These are phyloP conservation scores for Penicillium corylophilum DNA, from an alignment of 2,329 filamentous ascomycete species.

Conservation along the genomic window DNA sequence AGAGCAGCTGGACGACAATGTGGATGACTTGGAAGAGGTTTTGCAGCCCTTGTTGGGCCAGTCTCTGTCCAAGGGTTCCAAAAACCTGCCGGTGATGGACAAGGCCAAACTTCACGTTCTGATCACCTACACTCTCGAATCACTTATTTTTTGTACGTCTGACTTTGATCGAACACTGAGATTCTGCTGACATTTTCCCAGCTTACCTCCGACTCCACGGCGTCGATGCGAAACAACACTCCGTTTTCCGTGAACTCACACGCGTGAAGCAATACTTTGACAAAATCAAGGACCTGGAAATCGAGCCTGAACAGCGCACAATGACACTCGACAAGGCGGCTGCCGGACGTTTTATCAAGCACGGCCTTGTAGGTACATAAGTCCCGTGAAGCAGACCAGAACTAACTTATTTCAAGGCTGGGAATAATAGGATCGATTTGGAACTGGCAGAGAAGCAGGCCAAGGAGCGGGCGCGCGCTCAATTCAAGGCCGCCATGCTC, in stretches of 20 bases:
- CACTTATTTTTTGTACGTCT: constrained; percentile 74
- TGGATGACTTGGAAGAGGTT: constrained; percentile 74
- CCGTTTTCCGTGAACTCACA: constrained; percentile 80
- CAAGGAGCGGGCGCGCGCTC: constrained; percentile 51
- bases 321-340: constrained; percentile 71
- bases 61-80: constrained; percentile 65
- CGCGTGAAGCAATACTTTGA: constrained; percentile 88
- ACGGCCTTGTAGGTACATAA: constrained; percentile 64
- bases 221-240: constrained; percentile 76
- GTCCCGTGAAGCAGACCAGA: background rate
- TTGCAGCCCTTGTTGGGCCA: constrained; percentile 71
- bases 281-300: constrained; percentile 81
- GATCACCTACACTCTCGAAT: constrained; percentile 84
- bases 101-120: constrained; percentile 93
- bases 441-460: constrained; percentile 51
- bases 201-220: constrained; percentile 77
- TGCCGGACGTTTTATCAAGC: constrained; percentile 76
- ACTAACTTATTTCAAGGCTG: constrained; percentile 35
- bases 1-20: constrained; percentile 71
- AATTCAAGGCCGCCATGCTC: constrained; percentile 47
- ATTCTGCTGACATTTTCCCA: constrained; percentile 28
- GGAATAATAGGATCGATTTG: constrained; percentile 53
- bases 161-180: background rate
- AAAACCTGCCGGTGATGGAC: constrained; percentile 85
- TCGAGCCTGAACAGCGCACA: constrained; percentile 56